phyloP scores from a whole-genome alignment of 2,329 filamentous ascomycete species.

The Cytospora chrysosperma region DNA sequence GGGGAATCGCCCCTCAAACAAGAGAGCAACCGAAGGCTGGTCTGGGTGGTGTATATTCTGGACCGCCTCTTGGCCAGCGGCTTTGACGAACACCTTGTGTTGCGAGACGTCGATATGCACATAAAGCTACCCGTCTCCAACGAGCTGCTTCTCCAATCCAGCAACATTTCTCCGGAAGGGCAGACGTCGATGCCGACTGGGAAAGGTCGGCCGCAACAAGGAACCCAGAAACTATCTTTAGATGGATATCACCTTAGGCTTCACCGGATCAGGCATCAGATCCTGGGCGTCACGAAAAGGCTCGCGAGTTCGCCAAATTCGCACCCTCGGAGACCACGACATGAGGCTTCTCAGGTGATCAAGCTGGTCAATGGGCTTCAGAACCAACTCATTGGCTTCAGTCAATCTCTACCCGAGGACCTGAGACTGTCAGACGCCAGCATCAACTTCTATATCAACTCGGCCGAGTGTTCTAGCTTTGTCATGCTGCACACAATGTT shows the following conservation, averaged over 20 bases:
- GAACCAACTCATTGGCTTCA: constrained; percentile 37
- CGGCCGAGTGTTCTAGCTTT: constrained; percentile 35
- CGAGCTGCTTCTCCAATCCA: constrained; percentile 32
- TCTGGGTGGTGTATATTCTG: constrained; percentile 40
- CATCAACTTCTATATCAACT: constrained; percentile 34
- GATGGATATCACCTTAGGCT: constrained; percentile 39
- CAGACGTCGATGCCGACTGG: background rate
- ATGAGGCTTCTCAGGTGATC: constrained; percentile 41
- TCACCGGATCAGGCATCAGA: constrained; percentile 38
- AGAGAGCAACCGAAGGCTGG: constrained; percentile 38
- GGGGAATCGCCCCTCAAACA: constrained; percentile 36
- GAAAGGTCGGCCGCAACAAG: background rate
- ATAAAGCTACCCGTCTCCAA: constrained; percentile 39
- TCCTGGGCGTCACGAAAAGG: constrained; percentile 31
- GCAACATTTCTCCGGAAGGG: background rate
- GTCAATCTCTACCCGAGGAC: constrained; percentile 36
- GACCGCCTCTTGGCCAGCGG: constrained; percentile 41
- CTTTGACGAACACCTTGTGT: constrained; percentile 41
- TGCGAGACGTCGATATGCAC: constrained; percentile 39
- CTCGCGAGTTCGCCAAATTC: constrained; percentile 20
- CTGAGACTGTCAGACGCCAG: constrained; percentile 37
- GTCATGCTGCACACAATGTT: constrained; percentile 40
- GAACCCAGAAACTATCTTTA: constrained; percentile 20
- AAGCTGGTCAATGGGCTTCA: constrained; percentile 38
- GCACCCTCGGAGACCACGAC: constrained; percentile 26